A percentile compares a stretch with the other conserved stretches of the same genome.
Evolutionary conservation across 352 stramenopile species (phyloP).

Genomic region (Phytopythium cucurbitacearum): DNA sequence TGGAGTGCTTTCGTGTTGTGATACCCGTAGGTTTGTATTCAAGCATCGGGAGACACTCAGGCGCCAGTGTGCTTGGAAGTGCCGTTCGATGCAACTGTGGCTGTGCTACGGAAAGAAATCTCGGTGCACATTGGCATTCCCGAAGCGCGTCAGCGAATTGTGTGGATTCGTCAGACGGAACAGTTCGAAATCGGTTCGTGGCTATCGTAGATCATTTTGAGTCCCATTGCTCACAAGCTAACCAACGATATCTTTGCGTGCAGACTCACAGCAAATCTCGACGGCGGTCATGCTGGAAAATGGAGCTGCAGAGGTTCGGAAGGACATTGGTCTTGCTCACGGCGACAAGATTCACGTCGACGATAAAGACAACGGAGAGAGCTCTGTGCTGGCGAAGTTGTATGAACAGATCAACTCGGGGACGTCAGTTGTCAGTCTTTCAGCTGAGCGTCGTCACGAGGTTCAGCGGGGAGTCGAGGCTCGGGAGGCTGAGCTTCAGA

Average conservation of each 20-base stretch:
- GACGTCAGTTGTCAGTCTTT: constrained; percentile 77
- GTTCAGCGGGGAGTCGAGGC: constrained; percentile 83
- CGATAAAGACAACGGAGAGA: constrained; percentile 69
- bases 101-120: constrained; percentile 73
- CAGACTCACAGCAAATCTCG: constrained; percentile 65
- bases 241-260: constrained; percentile 4
- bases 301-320: constrained; percentile 62
- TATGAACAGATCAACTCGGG: constrained; percentile 86
- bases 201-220: neutral
- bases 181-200: constrained; percentile 74
- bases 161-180: constrained; percentile 87
- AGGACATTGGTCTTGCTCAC: constrained; percentile 79
- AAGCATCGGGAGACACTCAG: constrained; percentile 77
- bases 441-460: constrained; percentile 81
- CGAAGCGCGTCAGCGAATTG: constrained; percentile 76
- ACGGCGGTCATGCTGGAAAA: constrained; percentile 68
- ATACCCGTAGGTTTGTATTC: constrained; percentile 63
- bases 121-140: constrained; percentile 77
- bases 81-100: constrained; percentile 74
- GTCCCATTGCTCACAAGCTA: neutral
- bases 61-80: constrained; percentile 77
- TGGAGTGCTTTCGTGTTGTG: neutral
- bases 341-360: constrained; percentile 89
- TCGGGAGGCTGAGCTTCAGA: constrained; percentile 76
- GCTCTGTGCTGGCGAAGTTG: constrained; percentile 77